Evolutionary conservation across 495 filamentous ascomycete species (phyloP).

Genomic region (Penicillium waksmanii): DNA sequence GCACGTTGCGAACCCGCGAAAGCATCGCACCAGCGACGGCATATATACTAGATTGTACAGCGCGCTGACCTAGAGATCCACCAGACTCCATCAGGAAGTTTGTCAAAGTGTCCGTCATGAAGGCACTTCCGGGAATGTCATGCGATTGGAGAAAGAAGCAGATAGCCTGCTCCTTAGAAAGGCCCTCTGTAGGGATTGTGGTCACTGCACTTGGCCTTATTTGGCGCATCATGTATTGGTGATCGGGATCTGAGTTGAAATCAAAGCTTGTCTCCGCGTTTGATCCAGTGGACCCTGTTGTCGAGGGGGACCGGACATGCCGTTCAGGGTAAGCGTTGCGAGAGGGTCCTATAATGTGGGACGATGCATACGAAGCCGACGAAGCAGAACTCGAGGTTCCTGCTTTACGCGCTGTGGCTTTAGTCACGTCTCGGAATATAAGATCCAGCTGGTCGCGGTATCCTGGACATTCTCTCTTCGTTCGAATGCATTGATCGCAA

Average conservation of each 20-base stretch:
- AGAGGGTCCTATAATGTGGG: not conserved
- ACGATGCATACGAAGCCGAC: not conserved
- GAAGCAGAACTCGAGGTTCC: conserved; percentile 1
- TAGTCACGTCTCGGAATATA: conserved; percentile 25
- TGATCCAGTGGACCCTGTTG: not conserved
- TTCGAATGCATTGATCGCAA: conserved; percentile 24
- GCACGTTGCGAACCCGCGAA: conserved; percentile 1
- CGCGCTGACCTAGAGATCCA: conserved; percentile 6
- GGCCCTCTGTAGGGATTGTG: not conserved
- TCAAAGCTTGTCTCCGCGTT: not conserved
- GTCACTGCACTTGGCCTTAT: not conserved
- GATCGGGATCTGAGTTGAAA: not conserved
- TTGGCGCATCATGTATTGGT: not conserved
- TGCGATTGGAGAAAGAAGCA: conserved; percentile 13
- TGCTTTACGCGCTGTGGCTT: conserved; percentile 17
- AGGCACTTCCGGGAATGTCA: not conserved
- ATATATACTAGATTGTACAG: conserved; percentile 6
- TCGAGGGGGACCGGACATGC: not conserved
- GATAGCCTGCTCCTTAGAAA: conserved; percentile 7
- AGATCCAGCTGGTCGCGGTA: conserved; percentile 27
- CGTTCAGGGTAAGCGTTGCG: not conserved
- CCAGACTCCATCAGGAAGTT: conserved; percentile 1
- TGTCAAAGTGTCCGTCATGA: conserved; percentile 10
- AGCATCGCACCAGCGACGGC: conserved; percentile 11
- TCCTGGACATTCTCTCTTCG: conserved; percentile 30